phyloP scores from a whole-genome alignment of 2,329 filamentous ascomycete genomes.

The Paracorniculantispora psalliotae region DNA sequence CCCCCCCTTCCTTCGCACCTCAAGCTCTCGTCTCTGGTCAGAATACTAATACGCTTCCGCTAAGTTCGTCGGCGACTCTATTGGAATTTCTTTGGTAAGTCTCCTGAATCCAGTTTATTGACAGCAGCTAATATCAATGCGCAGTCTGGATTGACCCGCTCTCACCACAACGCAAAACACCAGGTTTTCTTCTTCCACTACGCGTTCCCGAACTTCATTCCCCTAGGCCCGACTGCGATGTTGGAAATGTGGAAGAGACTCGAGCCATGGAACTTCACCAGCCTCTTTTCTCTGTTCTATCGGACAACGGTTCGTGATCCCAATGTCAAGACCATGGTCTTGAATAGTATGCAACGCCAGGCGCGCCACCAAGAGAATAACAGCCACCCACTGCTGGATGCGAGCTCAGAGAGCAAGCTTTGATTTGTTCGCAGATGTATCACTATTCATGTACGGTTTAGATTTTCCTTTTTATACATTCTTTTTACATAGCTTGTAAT shows the following conservation, averaged over 20 bases:
- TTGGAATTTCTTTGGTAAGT: constrained; percentile 12
- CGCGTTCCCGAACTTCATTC: constrained; percentile 12
- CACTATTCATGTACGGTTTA: too few species aligned
- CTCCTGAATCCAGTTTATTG: background rate
- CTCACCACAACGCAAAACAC: constrained; percentile 4
- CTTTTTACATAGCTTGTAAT: background rate
- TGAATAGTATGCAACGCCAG: constrained; percentile 11
- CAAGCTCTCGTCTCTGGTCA: background rate
- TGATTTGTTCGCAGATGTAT: background rate
- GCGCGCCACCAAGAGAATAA: constrained; percentile 10
- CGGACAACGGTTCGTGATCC: constrained; percentile 8
- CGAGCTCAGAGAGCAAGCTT: background rate
- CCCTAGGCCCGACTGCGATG: constrained; percentile 12
- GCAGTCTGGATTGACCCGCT: constrained; percentile 10
- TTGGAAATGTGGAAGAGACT: constrained; percentile 11
- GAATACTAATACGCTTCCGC: background rate
- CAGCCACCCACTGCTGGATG: background rate
- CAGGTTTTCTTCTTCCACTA: constrained; percentile 14
- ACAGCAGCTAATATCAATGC: background rate
- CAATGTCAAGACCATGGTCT: constrained; percentile 7
- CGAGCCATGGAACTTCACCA: constrained; percentile 1
- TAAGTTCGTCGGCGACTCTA: constrained; percentile 13
- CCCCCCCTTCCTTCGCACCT: background rate
- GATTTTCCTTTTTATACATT: too few species aligned
- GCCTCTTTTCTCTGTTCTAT: constrained; percentile 10